phyloP scores from a whole-genome alignment of 2,329 filamentous ascomycete species.

The Hymenotorrendiella dingleyae region DNA sequence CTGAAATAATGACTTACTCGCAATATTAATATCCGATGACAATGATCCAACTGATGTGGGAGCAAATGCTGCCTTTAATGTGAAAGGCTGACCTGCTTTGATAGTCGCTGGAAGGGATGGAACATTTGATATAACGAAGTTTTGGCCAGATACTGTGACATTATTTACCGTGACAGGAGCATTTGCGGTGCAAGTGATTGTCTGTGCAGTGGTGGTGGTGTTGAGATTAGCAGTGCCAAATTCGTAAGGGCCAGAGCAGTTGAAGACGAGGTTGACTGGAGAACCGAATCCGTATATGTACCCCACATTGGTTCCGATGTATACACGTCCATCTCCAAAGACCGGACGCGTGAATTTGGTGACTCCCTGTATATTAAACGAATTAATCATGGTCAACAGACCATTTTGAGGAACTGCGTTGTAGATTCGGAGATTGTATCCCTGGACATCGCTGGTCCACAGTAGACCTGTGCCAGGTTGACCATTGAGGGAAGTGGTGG shows the following conservation, averaged over 20 bases:
- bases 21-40: constrained; percentile 43
- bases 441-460: constrained; percentile 52
- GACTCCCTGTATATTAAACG: constrained; percentile 45
- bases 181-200: constrained; percentile 43
- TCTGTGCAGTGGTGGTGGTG: constrained; percentile 28
- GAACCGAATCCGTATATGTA: constrained; percentile 51
- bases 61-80: constrained; percentile 39
- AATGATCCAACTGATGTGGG: constrained; percentile 42
- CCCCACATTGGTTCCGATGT: constrained; percentile 46
- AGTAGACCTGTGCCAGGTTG: constrained; percentile 49
- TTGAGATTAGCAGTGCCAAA: constrained; percentile 43
- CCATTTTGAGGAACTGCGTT: constrained; percentile 44
- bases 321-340: constrained; percentile 50
- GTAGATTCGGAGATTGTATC: constrained; percentile 45
- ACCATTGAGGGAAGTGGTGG: constrained; percentile 48
- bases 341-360: constrained; percentile 53
- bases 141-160: constrained; percentile 33
- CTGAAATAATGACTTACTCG: too few relatives aligned
- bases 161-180: constrained; percentile 38
- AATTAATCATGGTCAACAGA: constrained; percentile 41
- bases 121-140: constrained; percentile 33
- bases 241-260: constrained; percentile 44
- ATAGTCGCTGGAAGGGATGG: constrained; percentile 32
- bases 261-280: constrained; percentile 46
- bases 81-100: constrained; percentile 36